Evolutionary conservation across 106 monocot genomes (phyloP), one percentile per base, ranked within the genome.

Genomic region (Acorus calamus): DNA sequence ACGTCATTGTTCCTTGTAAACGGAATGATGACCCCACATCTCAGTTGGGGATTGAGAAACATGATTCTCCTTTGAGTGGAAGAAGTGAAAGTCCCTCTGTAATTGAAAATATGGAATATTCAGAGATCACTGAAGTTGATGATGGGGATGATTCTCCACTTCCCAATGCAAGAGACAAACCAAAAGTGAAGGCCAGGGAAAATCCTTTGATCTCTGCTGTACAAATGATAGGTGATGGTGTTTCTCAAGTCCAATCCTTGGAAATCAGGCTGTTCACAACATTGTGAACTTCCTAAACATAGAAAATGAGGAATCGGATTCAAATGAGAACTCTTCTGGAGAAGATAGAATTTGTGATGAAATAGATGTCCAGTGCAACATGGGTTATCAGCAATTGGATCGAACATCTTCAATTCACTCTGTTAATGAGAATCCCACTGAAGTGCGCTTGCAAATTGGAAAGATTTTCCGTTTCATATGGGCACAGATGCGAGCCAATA

Each of bases 281-380:
- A 90, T 96, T 67, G 96, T 85, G 11, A 96, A 80, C 46, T 96
- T 96, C 71, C 75, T 96, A 66, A 87, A 96, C 57, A 91, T 96
- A 58, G 87, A 96, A 28, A 78, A 81, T 41, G 81, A 87, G 42
- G 87, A 91, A 49, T 77, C 82, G 52, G 82, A 87, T 66, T 83
- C 84, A 48, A 85, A 71, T 71, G 87, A 65, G 45, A 73, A 84
- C 14, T 67, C 74, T 57, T 71, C 80, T 49, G 62, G 70, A 44
- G 82, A 82, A 77, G 84, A 80, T 62, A 73, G 72, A 7, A 59
- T 71, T 14, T 81, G 76, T 73, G 77, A 82, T 78, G 79, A 78
- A 76, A 75, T 82, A 42, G 72, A 86, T 65, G 73, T 63, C 68
- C 79, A 78, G 58, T 75, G 57, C 7, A 77, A 53, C 5, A 41